phyloP scores from a whole-genome alignment of 176 grass and related monocot species.

The Oropetium thomaeum region DNA sequence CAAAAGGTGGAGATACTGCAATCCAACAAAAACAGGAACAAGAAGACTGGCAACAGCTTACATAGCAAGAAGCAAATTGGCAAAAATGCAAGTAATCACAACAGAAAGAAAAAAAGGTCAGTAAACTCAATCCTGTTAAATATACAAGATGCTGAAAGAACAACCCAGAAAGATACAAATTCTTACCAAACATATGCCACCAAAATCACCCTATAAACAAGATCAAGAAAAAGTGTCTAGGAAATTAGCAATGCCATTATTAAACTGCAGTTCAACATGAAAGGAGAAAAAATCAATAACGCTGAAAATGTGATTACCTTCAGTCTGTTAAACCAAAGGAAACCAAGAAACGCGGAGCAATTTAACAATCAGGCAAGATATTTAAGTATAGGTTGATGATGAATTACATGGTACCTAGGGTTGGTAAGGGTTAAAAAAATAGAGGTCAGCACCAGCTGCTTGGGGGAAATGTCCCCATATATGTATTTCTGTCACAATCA shows the following conservation, averaged over 20 bases:
- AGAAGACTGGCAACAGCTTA: background rate
- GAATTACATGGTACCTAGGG: background rate
- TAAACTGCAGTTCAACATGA: background rate
- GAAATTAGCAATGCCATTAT: background rate
- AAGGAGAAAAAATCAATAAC: background rate
- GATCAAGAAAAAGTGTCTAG: background rate
- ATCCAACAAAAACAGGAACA: no score
- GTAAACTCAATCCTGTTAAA: background rate
- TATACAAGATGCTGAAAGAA: background rate
- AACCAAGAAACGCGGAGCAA: no score
- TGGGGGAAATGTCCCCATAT: background rate
- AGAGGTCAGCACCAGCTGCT: background rate
- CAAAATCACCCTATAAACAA: background rate
- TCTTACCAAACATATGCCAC: background rate
- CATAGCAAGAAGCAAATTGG: background rate
- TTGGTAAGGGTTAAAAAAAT: background rate
- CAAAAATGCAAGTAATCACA: background rate
- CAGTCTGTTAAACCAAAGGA: no score
- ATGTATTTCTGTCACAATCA: background rate
- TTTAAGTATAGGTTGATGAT: background rate
- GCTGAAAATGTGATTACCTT: no score
- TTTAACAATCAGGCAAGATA: no score
- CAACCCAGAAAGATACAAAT: background rate
- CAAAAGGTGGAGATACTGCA: background rate
- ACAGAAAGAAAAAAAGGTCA: background rate